These are phyloP conservation scores for Vitis hybrid DNA, from an alignment of 177 flowering plant genomes.

Conservation along the genomic window DNA sequence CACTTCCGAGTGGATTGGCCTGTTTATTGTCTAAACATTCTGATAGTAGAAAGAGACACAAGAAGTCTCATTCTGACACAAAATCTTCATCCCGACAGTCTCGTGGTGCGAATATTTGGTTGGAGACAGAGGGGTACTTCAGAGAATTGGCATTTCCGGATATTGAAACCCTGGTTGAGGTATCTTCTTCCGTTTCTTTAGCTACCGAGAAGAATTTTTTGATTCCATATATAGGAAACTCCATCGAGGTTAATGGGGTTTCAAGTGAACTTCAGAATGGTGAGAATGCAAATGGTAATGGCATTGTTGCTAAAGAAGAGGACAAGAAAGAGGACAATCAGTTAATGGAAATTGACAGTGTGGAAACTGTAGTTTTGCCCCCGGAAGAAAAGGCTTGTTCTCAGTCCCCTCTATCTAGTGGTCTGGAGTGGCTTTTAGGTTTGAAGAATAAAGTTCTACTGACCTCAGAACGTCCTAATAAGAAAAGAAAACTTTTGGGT, in stretches of 20 bases:
- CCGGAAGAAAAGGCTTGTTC: conserved; percentile 19
- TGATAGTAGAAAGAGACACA: conserved; percentile 59
- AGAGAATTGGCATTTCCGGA: conserved; percentile 59
- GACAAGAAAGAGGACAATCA: conserved; percentile 19
- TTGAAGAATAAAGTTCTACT: conserved; percentile 59
- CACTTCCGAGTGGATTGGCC: conserved; percentile 66
- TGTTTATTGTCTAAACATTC: conserved; percentile 45
- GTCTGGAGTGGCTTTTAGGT: conserved; percentile 78
- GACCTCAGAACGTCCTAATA: conserved; percentile 76
- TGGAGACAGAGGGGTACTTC: conserved; percentile 73
- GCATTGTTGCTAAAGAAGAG: conserved; percentile 9
- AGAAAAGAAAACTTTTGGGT: conserved; percentile 83
- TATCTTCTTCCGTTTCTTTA: conserved; percentile 22
- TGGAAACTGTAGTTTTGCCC: conserved; percentile 16
- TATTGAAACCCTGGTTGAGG: conserved; percentile 46
- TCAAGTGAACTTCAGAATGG: neutral
- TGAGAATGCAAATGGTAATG: conserved; percentile 8
- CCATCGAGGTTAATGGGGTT: neutral
- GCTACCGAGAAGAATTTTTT: conserved; percentile 38
- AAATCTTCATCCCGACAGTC: conserved; percentile 39
- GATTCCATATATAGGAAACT: conserved; percentile 37
- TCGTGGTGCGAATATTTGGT: conserved; percentile 54
- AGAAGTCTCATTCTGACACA: conserved; percentile 58
- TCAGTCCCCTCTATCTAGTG: conserved; percentile 18
- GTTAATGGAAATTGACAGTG: conserved; percentile 32